These are phyloP conservation scores for Aegilops bicornis DNA, from an alignment of 176 grass and related monocot genomes.

Conservation along the genomic window DNA sequence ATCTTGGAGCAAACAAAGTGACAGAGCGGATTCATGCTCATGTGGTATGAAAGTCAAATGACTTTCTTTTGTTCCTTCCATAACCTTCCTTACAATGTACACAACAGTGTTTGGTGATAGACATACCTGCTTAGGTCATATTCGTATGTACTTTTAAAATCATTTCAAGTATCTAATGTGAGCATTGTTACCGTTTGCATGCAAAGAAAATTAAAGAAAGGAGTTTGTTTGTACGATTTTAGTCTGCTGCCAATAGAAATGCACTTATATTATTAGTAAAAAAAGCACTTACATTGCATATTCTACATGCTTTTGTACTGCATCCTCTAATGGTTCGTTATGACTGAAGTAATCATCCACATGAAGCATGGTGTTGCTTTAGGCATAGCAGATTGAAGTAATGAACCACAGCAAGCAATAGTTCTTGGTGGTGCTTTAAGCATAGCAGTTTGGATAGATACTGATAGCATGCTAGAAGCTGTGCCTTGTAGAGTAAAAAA, in stretches of 20 bases:
- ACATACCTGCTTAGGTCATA: constrained; percentile 1
- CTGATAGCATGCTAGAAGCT: background rate
- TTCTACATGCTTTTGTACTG: background rate
- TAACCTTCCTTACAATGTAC: background rate
- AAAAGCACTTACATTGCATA: constrained; percentile 3
- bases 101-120: background rate
- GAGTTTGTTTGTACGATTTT: too few relatives aligned
- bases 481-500: background rate
- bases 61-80: background rate
- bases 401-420: background rate
- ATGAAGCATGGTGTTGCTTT: background rate
- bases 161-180: background rate
- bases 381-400: background rate
- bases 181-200: background rate
- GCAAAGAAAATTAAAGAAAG: too few relatives aligned
- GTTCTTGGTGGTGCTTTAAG: background rate
- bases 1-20: constrained; percentile 68
- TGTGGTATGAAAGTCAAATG: constrained; percentile 35
- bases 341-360: too few relatives aligned
- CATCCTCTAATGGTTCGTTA: too few relatives aligned
- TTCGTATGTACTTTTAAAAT: background rate
- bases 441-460: background rate
- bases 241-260: too few relatives aligned
- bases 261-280: background rate
- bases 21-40: constrained; percentile 53